Percentiles rank a stretch among this genome's conserved stretches.
Evolutionary conservation across 805 yeast species (phyloP).

Genomic region (Candida sanyiensis): DNA sequence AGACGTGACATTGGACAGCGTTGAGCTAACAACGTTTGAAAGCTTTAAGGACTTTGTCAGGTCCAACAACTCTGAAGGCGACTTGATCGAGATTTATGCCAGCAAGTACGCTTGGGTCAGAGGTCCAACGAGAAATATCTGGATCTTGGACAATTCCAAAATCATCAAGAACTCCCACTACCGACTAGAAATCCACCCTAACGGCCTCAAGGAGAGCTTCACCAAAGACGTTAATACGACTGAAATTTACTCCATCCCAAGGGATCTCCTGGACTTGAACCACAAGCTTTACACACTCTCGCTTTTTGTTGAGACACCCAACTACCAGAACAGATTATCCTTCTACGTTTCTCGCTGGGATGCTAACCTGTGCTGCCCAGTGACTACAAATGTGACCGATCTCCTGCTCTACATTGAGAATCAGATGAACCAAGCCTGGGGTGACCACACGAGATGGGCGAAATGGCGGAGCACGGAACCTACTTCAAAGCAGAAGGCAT

Average conservation of each 20-base stretch:
- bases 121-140: slow-evolving; percentile 24
- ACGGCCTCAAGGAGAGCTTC: slow-evolving; percentile 12
- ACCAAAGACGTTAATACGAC: slow-evolving; percentile 11
- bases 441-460: slow-evolving; percentile 25
- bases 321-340: slow-evolving; percentile 5
- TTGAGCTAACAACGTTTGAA: slow-evolving; percentile 30
- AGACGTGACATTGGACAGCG: neutral
- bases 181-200: slow-evolving; percentile 20
- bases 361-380: slow-evolving; percentile 18
- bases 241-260: slow-evolving; percentile 5
- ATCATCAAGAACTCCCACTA: slow-evolving; percentile 20
- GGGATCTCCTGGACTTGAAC: slow-evolving; percentile 17
- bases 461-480: slow-evolving; percentile 30
- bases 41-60: slow-evolving; percentile 32
- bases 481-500: slow-evolving; percentile 24
- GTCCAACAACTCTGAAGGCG: slow-evolving; percentile 4
- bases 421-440: slow-evolving; percentile 1
- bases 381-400: slow-evolving; percentile 22
- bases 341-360: slow-evolving; percentile 17
- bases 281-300: slow-evolving; percentile 19
- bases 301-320: slow-evolving; percentile 10
- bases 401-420: slow-evolving; percentile 10
- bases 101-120: slow-evolving; percentile 33
- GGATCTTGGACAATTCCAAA: slow-evolving; percentile 28
- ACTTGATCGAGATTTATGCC: slow-evolving; percentile 7